Percentiles rank a stretch among this genome's conserved stretches.
phyloP scores from a whole-genome alignment of 441 rosid genomes.

The Syzygium syzygioides region DNA sequence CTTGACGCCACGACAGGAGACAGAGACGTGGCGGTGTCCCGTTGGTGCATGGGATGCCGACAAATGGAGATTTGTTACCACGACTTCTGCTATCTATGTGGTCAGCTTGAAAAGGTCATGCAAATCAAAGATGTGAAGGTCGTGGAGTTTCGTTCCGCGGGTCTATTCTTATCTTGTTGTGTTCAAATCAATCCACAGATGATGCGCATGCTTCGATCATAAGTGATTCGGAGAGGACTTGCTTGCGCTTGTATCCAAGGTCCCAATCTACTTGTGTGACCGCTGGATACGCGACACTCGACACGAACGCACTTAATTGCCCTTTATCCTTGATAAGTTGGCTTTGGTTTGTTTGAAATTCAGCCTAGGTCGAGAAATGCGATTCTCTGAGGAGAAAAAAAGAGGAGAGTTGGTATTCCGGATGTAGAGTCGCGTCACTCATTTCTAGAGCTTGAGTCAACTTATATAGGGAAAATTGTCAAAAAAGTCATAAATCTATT shows the following conservation, averaged over 20 bases:
- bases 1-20: constrained; percentile 19
- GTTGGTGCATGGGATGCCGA: not conserved
- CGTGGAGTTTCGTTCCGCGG: not conserved
- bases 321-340: rapidly evolving
- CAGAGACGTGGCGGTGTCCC: constrained; percentile 12
- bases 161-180: not conserved
- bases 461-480: too few relatives aligned
- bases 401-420: not conserved
- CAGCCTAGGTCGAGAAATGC: not conserved
- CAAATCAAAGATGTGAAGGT: not conserved
- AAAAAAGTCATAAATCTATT: too few relatives aligned
- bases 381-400: not conserved
- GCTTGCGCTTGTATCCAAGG: rapidly evolving
- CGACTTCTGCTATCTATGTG: not conserved
- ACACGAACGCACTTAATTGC: rapidly evolving
- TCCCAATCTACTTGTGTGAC: not conserved
- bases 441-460: too few relatives aligned
- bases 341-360: not conserved
- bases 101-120: not conserved
- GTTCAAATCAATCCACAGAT: not conserved
- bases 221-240: not conserved
- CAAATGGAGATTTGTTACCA: not conserved
- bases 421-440: too few relatives aligned
- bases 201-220: not conserved
- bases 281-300: rapidly evolving